Conservation (phyloP, 257 asterid genomes). For the Nicotiana paniculata region DNA sequence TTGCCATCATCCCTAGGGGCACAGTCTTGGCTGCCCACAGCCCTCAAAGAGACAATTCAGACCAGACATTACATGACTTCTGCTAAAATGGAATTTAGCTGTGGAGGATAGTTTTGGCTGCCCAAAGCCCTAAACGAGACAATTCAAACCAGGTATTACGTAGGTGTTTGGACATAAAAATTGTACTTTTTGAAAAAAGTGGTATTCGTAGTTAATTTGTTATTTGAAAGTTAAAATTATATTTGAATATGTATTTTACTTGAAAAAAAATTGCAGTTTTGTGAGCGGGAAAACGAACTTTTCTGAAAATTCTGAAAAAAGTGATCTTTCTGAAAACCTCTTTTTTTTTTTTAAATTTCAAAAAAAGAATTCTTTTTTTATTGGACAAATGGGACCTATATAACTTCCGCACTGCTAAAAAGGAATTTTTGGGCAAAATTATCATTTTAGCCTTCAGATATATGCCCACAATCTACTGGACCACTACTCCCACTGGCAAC, state of each 20-base stretch:
- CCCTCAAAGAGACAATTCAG: background rate
- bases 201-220: too few relatives aligned
- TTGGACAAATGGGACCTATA: too few relatives aligned
- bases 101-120: background rate
- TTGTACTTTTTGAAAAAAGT: too few relatives aligned
- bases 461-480: background rate
- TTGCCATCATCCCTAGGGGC: background rate
- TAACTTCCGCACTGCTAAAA: background rate
- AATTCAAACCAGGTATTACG: background rate
- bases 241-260: accelerated
- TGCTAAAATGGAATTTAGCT: background rate
- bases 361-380: accelerated
- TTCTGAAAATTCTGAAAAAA: too few relatives aligned
- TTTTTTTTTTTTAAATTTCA: too few relatives aligned
- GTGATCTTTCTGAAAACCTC: too few relatives aligned
- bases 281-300: too few relatives aligned
- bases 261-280: too few relatives aligned
- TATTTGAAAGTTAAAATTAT: too few relatives aligned
- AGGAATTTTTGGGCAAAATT: background rate
- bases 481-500: background rate
- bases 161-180: too few relatives aligned
- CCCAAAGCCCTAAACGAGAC: background rate
- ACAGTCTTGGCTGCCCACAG: background rate
- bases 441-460: background rate
- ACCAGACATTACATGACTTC: background rate